phyloP scores from a whole-genome alignment of 768 basidiomycete species.

The Boletus edulis region DNA sequence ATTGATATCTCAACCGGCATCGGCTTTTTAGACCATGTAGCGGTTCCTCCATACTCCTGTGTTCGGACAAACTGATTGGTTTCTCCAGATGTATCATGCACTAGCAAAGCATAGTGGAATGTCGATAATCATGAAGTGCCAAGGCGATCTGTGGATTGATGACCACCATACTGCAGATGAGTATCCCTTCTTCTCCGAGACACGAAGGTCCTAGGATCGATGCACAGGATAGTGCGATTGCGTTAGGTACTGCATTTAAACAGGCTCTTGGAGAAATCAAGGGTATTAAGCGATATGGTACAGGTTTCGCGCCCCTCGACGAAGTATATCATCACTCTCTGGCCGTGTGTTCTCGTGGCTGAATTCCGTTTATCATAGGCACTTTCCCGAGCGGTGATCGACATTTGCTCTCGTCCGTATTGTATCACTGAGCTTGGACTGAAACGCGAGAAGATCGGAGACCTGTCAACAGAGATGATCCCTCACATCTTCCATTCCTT shows the following conservation, averaged over 20 bases:
- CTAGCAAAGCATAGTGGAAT: conserved; percentile 96
- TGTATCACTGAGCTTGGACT: conserved; percentile 90
- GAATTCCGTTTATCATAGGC: conserved; percentile 52
- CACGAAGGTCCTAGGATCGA: conserved; percentile 4
- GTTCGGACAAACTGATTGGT: not conserved
- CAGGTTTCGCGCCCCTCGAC: conserved; percentile 94
- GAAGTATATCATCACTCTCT: conserved; percentile 57
- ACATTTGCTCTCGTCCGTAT: conserved; percentile 96
- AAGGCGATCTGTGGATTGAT: conserved; percentile 96
- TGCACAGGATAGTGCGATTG: conserved; percentile 85
- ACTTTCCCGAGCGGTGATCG: conserved; percentile 92
- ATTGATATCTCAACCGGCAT: conserved; percentile 93
- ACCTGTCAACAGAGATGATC: conserved; percentile 96
- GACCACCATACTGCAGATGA: conserved; percentile 99
- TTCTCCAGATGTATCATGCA: conserved; percentile 89
- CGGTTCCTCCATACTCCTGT: not conserved
- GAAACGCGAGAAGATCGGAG: conserved; percentile 89
- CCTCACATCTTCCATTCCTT: conserved; percentile 98
- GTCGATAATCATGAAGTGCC: conserved; percentile 86
- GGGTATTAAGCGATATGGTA: conserved; percentile 94
- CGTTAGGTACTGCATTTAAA: conserved; percentile 89
- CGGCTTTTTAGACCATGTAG: conserved; percentile 97
- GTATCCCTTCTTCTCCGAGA: conserved; percentile 34
- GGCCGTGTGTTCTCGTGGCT: not conserved
- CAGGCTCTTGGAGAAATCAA: conserved; percentile 91